Base-by-base conservation (phyloP, 2,329 filamentous ascomycete species). In the Capronia epimyces region DNA sequence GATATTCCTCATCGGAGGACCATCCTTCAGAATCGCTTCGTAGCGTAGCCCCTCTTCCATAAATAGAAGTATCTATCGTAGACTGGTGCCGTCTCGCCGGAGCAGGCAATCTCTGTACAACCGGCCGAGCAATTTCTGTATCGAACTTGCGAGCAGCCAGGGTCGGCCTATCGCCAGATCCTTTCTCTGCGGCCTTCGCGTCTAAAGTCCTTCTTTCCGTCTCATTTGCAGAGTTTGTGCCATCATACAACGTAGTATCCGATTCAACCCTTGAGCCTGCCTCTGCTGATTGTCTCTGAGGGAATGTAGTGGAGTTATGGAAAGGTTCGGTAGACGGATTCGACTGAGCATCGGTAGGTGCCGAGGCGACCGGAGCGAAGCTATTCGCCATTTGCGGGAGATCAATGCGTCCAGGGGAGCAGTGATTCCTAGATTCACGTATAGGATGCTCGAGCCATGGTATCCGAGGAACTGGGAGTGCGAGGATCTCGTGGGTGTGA, bases 301-400 rank as follows among this genome's bases (percentile, higher is more conserved):
- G 51, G 27, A 50, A 46, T 12, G 57, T 37, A 34, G 50, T 50
- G n/a, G 43, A 36, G 8, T 36, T 57, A 16, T 45, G 12, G 20
- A 50, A 55, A 45, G 55, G 54, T n/a, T 51, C 31, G 16, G 21
- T 29, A 10, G 36, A 27, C 12, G 55, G 49, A 21, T 24, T 47
- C 2, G 34, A 31, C 16, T 55, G 39, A 24, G 53, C 44, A 12
- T 55, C 46, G 10, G 52, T 41, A 12, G 51, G 39, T 13, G 49
- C 41, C 18, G 50, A 43, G 3, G 34, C 52, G n/a, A 52, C 20
- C 22, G 49, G 55, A 25, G 49, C 32, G 22, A 57, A 37, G 3
- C 47, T 34, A 12, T 50, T 37, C 12, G 57, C 57, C 57, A 59
- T 59, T 12, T 37, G 15, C 22, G 27, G 31, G 6, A n/a, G n/a